Conservation (phyloP, 139 green algal species). For the Chlorella vulgaris region DNA sequence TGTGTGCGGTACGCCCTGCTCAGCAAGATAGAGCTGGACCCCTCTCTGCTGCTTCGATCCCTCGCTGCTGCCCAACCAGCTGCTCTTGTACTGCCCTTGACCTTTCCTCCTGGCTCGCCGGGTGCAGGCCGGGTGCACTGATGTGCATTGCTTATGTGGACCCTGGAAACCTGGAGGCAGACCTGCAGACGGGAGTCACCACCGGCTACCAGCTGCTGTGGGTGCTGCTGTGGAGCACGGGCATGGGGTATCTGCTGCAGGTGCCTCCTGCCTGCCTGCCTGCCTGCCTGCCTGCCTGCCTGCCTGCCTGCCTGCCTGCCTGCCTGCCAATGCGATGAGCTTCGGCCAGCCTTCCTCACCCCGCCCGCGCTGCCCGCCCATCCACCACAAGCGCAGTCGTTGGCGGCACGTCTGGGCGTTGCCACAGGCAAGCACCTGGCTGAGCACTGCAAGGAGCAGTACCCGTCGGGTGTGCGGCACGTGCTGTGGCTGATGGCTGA, state of each 20-base stretch:
- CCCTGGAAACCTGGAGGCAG: conserved; percentile 57
- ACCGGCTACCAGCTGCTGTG: conserved; percentile 56
- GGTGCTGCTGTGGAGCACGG: conserved; percentile 41
- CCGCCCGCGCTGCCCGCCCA: background rate
- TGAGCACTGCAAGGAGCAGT: conserved; percentile 41
- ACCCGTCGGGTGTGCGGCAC: conserved; percentile 42
- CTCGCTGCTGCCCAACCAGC: too few species aligned
- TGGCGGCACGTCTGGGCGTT: conserved; percentile 49
- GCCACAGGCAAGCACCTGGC: conserved; percentile 47
- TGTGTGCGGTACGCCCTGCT: too few species aligned
- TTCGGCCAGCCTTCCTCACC: background rate
- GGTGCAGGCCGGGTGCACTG: conserved; percentile 39
- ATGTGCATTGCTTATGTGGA: conserved; percentile 57
- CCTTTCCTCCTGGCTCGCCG: background rate
- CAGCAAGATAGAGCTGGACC: too few species aligned
- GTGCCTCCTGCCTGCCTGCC: background rate
- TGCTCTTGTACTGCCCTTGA: too few species aligned
- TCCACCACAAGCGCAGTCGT: conserved; percentile 24
- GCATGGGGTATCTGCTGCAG: conserved; percentile 11
- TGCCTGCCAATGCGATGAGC: background rate
- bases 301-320: too few species aligned
- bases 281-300: too few species aligned
- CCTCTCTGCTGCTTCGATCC: too few species aligned
- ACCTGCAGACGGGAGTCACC: conserved; percentile 46
- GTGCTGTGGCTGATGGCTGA: conserved; percentile 87